Conservation (phyloP, 768 basidiomycete genomes). For the Udeniomyces megalosporus region DNA sequence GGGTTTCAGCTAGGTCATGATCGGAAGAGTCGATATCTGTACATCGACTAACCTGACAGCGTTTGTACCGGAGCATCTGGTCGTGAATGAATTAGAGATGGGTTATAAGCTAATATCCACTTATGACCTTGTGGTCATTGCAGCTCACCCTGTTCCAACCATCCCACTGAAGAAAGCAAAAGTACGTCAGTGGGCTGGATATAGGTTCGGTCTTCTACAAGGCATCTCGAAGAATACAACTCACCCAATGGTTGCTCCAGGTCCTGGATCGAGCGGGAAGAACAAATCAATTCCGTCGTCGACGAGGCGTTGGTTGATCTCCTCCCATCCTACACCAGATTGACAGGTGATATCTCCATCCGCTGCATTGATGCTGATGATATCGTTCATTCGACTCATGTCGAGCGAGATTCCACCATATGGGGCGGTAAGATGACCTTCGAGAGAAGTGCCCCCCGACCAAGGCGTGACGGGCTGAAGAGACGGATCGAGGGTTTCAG, state of each 20-base stretch:
- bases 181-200: too few species aligned
- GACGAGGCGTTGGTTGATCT: slow-evolving; percentile 52
- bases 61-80: slow-evolving; percentile 69
- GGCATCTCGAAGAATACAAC: too few species aligned
- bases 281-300: slow-evolving; percentile 62
- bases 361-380: slow-evolving; percentile 48
- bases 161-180: too few species aligned
- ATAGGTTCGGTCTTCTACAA: too few species aligned
- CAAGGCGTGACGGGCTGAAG: slow-evolving; percentile 52
- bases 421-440: slow-evolving; percentile 62
- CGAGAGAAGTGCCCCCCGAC: slow-evolving; percentile 70
- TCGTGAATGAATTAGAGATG: too few species aligned
- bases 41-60: too few species aligned
- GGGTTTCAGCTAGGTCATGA: too few species aligned
- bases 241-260: slow-evolving; percentile 43
- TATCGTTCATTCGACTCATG: slow-evolving; percentile 59
- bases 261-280: slow-evolving; percentile 52
- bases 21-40: too few species aligned
- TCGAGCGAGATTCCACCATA: slow-evolving; percentile 64
- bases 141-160: too few species aligned
- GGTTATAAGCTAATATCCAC: too few species aligned
- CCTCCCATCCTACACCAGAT: slow-evolving; percentile 27
- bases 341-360: slow-evolving; percentile 30
- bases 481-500: too few species aligned
- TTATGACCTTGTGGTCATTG: too few species aligned